Conservation (phyloP, 352 stramenopile genomes). For the Phytophthora europaea region DNA sequence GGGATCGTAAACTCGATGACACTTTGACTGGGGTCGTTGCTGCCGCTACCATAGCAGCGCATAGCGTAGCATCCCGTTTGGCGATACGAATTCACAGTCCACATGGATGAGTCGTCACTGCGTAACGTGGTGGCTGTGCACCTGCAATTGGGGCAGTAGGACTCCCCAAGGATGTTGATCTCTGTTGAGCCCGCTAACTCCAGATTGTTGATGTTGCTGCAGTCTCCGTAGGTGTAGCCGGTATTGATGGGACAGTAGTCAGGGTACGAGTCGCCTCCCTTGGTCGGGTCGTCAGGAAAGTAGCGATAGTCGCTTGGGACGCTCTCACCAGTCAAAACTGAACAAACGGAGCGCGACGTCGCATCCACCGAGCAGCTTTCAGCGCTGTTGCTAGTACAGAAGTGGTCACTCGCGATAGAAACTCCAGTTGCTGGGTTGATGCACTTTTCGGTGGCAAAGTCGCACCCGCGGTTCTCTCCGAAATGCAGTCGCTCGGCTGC, state of each 20-base stretch:
- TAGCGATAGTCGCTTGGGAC: constrained; percentile 74
- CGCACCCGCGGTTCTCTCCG: constrained; percentile 70
- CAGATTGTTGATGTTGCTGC: constrained; percentile 67
- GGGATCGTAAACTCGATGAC: constrained; percentile 64
- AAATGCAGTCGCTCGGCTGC: constrained; percentile 72
- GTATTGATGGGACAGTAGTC: constrained; percentile 86
- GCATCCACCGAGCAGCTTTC: constrained; percentile 86
- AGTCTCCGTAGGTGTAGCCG: constrained; percentile 75
- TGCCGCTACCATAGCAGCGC: constrained; percentile 52
- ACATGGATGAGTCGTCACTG: constrained; percentile 64
- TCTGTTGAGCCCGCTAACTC: constrained; percentile 31
- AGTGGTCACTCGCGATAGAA: constrained; percentile 65
- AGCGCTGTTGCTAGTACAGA: constrained; percentile 60
- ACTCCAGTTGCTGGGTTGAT: constrained; percentile 62
- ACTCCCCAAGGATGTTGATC: constrained; percentile 84
- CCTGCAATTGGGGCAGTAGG: constrained; percentile 75
- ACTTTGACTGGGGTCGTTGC: constrained; percentile 15
- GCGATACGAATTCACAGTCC: constrained; percentile 62
- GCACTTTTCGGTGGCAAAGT: constrained; percentile 74
- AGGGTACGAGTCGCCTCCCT: constrained; percentile 67
- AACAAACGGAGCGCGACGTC: constrained; percentile 73
- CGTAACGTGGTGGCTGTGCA: constrained; percentile 75
- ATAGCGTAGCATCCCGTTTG: constrained; percentile 84
- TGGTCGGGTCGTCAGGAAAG: constrained; percentile 52
- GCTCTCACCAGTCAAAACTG: constrained; percentile 44